phyloP scores from a whole-genome alignment of 495 filamentous ascomycete species.

The Xylaria grammica region DNA sequence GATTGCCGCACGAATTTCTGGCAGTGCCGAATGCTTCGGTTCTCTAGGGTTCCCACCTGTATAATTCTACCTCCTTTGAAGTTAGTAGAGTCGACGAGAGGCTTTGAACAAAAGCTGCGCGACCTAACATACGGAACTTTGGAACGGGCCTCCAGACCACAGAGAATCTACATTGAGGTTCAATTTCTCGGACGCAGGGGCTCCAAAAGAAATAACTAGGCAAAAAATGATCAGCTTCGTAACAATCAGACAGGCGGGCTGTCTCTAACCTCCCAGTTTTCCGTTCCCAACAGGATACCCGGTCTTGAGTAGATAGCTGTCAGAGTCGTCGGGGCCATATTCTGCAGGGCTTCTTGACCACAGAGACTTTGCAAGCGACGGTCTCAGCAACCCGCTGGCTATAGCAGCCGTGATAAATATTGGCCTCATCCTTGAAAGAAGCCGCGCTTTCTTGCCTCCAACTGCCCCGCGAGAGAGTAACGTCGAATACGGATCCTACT shows the following conservation, averaged over 20 bases:
- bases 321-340: slow-evolving; percentile 30
- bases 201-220: slow-evolving; percentile 44
- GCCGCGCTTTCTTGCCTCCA: background rate
- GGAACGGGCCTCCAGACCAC: slow-evolving; percentile 54
- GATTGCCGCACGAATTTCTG: slow-evolving; percentile 49
- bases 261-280: slow-evolving; percentile 35
- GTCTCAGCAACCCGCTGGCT: background rate
- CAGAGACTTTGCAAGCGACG: slow-evolving; percentile 30
- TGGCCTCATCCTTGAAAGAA: slow-evolving; percentile 9
- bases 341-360: slow-evolving; percentile 28
- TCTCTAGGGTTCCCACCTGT: slow-evolving; percentile 52
- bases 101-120: background rate
- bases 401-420: background rate
- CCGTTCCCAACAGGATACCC: slow-evolving; percentile 48
- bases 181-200: slow-evolving; percentile 42
- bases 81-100: background rate
- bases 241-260: background rate
- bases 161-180: slow-evolving; percentile 52
- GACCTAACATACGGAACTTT: slow-evolving; percentile 20
- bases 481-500: background rate
- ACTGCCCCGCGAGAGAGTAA: slow-evolving; percentile 2
- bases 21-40: slow-evolving; percentile 39
- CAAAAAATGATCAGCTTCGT: background rate
- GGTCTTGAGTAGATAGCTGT: slow-evolving; percentile 31
- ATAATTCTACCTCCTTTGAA: slow-evolving; percentile 33